A percentile compares a stretch with the other conserved stretches of the same genome.
These are phyloP conservation scores for Clathrus columnatus DNA, from an alignment of 768 basidiomycete genomes.

Conservation along the genomic window DNA sequence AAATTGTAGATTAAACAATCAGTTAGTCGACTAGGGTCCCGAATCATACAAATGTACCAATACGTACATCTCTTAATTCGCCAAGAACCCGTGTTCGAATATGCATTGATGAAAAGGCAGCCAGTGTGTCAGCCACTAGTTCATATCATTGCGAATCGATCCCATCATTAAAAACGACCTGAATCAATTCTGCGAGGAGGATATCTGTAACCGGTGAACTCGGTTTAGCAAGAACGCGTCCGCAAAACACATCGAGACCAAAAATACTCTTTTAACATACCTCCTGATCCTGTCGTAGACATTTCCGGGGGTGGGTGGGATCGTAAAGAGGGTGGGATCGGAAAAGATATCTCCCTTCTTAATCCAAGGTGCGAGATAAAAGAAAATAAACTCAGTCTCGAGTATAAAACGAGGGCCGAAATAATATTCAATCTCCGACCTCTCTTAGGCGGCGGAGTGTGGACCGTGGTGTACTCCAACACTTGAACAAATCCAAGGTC, in stretches of 20 bases:
- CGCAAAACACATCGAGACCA: too few species aligned
- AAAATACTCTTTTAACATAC: conserved; percentile 30
- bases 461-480: too few species aligned
- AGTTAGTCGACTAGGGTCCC: too few species aligned
- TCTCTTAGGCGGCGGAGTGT: too few species aligned
- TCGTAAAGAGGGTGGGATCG: conserved; percentile 65
- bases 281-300: conserved; percentile 63
- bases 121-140: conserved; percentile 62
- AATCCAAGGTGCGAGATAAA: conserved; percentile 88
- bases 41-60: not conserved
- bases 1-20: not conserved
- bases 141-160: conserved; percentile 69
- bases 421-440: too few species aligned
- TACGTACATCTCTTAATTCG: conserved; percentile 67
- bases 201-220: conserved; percentile 49
- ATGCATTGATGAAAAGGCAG: conserved; percentile 63
- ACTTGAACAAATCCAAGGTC: too few species aligned
- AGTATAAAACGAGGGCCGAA: too few species aligned
- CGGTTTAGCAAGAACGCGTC: conserved; percentile 59
- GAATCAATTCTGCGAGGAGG: conserved; percentile 70
- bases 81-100: conserved; percentile 71
- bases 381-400: too few species aligned
- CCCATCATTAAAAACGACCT: conserved; percentile 76
- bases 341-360: conserved; percentile 65
- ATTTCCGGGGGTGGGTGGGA: conserved; percentile 67